A percentile compares a stretch with the other conserved stretches of the same genome.
Evolutionary conservation across 805 yeast genomes (phyloP).

Genomic region (Barnettozyma sucrosica): DNA sequence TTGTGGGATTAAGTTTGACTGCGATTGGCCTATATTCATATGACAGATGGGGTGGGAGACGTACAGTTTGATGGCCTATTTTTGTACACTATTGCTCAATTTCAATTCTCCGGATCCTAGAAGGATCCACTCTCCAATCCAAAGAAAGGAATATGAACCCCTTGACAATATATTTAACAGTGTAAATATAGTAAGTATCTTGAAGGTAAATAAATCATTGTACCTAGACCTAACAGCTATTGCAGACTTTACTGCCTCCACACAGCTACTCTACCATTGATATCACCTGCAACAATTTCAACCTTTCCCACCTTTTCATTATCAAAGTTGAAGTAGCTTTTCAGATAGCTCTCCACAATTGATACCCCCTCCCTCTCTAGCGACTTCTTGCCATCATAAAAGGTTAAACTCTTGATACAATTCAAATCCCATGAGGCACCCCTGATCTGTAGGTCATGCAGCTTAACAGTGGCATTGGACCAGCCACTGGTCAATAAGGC

Average conservation of each 20-base stretch:
- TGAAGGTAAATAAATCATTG: no score
- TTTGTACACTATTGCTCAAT: neutral
- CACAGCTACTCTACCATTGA: slow-evolving; percentile 43
- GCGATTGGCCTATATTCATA: slow-evolving; percentile 54
- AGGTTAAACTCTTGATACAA: slow-evolving; percentile 21
- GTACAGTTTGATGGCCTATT: neutral
- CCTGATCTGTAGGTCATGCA: slow-evolving; percentile 28
- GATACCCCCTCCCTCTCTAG: slow-evolving; percentile 23
- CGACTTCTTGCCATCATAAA: slow-evolving; percentile 16
- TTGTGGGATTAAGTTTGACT: slow-evolving; percentile 45
- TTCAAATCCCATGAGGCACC: slow-evolving; percentile 21
- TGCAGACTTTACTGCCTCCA: slow-evolving; percentile 39
- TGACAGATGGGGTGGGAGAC: slow-evolving; percentile 47
- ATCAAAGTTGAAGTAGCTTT: slow-evolving; percentile 27
- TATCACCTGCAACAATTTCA: slow-evolving; percentile 49
- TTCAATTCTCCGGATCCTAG: neutral
- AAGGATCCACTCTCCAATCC: neutral
- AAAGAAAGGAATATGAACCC: neutral
- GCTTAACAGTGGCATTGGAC: slow-evolving; percentile 25
- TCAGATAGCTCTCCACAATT: slow-evolving; percentile 30
- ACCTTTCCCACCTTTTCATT: slow-evolving; percentile 34
- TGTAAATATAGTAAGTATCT: no score
- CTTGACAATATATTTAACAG: neutral
- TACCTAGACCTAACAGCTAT: no score
- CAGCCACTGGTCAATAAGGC: slow-evolving; percentile 34